phyloP scores from a whole-genome alignment of 2,329 filamentous ascomycete species.

The Penicillium sp. region DNA sequence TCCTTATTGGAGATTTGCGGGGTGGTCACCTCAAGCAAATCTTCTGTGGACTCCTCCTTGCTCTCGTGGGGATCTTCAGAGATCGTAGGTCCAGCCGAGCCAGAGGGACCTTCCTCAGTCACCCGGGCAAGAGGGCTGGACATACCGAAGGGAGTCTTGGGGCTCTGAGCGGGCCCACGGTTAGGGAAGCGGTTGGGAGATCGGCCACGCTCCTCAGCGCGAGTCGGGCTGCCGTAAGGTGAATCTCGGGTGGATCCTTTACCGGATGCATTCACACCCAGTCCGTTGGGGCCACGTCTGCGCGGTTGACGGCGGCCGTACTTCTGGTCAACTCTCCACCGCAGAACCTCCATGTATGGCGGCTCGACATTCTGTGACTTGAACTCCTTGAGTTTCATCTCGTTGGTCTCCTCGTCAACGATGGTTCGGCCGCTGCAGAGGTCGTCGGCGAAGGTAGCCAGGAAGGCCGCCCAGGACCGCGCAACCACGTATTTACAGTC shows the following conservation, averaged over 20 bases:
- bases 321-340: slow-evolving; percentile 95
- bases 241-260: slow-evolving; percentile 51
- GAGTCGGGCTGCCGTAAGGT: slow-evolving; percentile 51
- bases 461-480: slow-evolving; percentile 83
- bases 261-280: slow-evolving; percentile 54
- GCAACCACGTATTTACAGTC: slow-evolving; percentile 98
- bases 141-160: slow-evolving; percentile 44
- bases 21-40: slow-evolving; percentile 44
- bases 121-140: slow-evolving; percentile 49
- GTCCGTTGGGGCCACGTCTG: slow-evolving; percentile 48
- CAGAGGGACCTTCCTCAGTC: slow-evolving; percentile 43
- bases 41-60: slow-evolving; percentile 35
- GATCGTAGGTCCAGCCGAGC: slow-evolving; percentile 36
- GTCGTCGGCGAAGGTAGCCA: slow-evolving; percentile 87
- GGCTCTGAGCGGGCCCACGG: slow-evolving; percentile 44
- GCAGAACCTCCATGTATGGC: slow-evolving; percentile 87
- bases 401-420: slow-evolving; percentile 87
- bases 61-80: slow-evolving; percentile 33
- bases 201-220: slow-evolving; percentile 48
- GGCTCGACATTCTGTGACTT: slow-evolving; percentile 86
- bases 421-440: slow-evolving; percentile 84
- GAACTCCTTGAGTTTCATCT: slow-evolving; percentile 91
- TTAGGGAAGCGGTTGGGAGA: slow-evolving; percentile 50
- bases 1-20: slow-evolving; percentile 37
- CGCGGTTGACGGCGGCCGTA: slow-evolving; percentile 65